Conservation (phyloP, 306 rosid species). For the Quercus cerris region DNA sequence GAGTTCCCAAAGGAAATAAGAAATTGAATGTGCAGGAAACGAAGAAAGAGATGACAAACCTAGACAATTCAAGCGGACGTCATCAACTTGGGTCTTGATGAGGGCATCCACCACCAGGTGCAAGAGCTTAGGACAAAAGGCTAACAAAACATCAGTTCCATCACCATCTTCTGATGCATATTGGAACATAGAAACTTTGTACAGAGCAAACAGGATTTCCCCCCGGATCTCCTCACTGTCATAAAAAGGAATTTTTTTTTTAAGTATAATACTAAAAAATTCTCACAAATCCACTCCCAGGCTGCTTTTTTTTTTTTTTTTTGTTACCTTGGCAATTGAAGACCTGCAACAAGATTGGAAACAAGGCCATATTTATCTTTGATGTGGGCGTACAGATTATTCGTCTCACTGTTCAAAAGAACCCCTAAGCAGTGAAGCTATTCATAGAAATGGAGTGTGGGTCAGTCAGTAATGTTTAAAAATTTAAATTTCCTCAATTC, state of each 20-base stretch:
- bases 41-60: conserved; percentile 43
- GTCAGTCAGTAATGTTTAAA: background rate
- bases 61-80: conserved; percentile 82
- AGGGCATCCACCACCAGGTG: conserved; percentile 71
- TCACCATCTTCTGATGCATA: conserved; percentile 46
- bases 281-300: background rate
- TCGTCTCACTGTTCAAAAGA: conserved; percentile 62
- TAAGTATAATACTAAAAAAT: background rate
- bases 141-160: conserved; percentile 51
- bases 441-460: conserved; percentile 16
- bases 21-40: conserved; percentile 2
- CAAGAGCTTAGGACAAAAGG: conserved; percentile 70
- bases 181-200: conserved; percentile 55
- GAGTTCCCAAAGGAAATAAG: conserved; percentile 10
- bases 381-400: conserved; percentile 46
- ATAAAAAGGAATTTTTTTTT: too few species aligned
- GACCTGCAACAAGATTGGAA: conserved; percentile 71
- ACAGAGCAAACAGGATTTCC: conserved; percentile 77
- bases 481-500: background rate
- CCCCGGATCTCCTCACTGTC: conserved; percentile 89
- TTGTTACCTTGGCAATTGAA: conserved; percentile 79
- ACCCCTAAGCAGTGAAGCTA: conserved; percentile 88
- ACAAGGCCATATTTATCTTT: conserved; percentile 49
- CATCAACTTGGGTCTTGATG: conserved; percentile 75
- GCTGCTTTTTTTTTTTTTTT: too few species aligned